These are phyloP conservation scores for Curvularia lunata DNA, from an alignment of 2,329 filamentous ascomycete species.

Conservation along the genomic window DNA sequence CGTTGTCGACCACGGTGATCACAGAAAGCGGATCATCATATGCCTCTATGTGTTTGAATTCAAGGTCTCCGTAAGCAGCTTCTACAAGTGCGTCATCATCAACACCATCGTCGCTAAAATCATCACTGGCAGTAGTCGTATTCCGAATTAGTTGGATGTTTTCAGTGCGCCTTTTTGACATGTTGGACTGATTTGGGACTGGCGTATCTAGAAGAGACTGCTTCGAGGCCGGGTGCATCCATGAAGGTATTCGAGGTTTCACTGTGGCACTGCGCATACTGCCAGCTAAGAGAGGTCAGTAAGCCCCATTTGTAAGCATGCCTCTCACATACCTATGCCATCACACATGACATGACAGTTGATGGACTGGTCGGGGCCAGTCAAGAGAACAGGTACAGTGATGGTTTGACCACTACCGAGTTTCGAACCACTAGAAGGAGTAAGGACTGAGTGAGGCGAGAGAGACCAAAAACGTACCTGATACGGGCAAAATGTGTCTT, in stretches of 20 bases:
- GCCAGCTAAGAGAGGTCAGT: slow-evolving; percentile 54
- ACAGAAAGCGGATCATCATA: slow-evolving; percentile 44
- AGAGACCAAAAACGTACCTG: slow-evolving; percentile 49
- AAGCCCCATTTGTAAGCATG: not conserved
- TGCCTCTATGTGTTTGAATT: slow-evolving; percentile 62
- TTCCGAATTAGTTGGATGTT: slow-evolving; percentile 16
- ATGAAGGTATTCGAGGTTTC: slow-evolving; percentile 56
- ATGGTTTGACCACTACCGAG: slow-evolving; percentile 68
- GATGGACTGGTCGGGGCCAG: slow-evolving; percentile 62
- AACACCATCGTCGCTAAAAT: slow-evolving; percentile 61
- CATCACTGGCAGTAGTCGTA: slow-evolving; percentile 47
- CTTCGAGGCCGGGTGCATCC: slow-evolving; percentile 51
- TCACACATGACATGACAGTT: slow-evolving; percentile 81
- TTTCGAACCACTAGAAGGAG: slow-evolving; percentile 66
- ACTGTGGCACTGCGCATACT: slow-evolving; percentile 62
- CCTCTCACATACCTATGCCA: slow-evolving; percentile 66
- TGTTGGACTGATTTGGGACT: slow-evolving; percentile 33
- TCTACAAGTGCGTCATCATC: slow-evolving; percentile 61
- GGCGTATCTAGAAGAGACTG: slow-evolving; percentile 20
- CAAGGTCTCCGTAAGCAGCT: slow-evolving; percentile 47
- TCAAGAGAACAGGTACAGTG: slow-evolving; percentile 64
- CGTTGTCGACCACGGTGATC: slow-evolving; percentile 29
- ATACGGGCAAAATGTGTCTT: slow-evolving; percentile 72
- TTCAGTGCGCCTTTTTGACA: slow-evolving; percentile 39
- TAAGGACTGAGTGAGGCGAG: not conserved